Evolutionary conservation across 2,329 filamentous ascomycete genomes (phyloP).

Genomic region (Fusarium transvaalense): DNA sequence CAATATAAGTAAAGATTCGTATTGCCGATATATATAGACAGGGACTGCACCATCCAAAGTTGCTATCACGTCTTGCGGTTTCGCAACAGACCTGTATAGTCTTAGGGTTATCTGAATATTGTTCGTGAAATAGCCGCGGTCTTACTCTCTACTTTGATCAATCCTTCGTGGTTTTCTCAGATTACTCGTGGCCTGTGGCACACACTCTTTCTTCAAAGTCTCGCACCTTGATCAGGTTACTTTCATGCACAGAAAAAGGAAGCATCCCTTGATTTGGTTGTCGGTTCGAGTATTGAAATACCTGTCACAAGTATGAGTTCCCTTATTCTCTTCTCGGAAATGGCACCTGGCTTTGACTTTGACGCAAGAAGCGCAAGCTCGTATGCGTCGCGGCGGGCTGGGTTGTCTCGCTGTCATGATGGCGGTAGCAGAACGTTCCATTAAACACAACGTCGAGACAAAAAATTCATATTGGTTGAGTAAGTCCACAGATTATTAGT

Average conservation of each 20-base stretch:
- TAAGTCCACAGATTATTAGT: background rate
- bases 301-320: constrained; percentile 49
- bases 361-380: constrained; percentile 50
- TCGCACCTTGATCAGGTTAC: constrained; percentile 42
- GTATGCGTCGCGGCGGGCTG: constrained; percentile 49
- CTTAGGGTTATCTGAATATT: background rate
- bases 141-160: constrained; percentile 46
- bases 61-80: background rate
- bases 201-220: constrained; percentile 47
- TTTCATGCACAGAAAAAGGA: background rate
- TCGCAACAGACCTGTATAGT: background rate
- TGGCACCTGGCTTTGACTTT: constrained; percentile 49
- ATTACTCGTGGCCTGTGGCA: constrained; percentile 47
- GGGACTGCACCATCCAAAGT: background rate
- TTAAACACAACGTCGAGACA: background rate
- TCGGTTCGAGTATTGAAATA: constrained; percentile 1
- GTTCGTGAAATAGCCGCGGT: background rate
- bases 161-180: constrained; percentile 52
- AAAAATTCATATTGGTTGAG: background rate
- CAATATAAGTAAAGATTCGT: background rate
- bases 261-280: background rate
- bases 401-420: constrained; percentile 33
- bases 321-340: constrained; percentile 45
- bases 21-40: background rate
- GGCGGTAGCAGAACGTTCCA: background rate